These are phyloP conservation scores for Pseudocercospora musae DNA, from an alignment of 2,329 filamentous ascomycete species.

Conservation along the genomic window DNA sequence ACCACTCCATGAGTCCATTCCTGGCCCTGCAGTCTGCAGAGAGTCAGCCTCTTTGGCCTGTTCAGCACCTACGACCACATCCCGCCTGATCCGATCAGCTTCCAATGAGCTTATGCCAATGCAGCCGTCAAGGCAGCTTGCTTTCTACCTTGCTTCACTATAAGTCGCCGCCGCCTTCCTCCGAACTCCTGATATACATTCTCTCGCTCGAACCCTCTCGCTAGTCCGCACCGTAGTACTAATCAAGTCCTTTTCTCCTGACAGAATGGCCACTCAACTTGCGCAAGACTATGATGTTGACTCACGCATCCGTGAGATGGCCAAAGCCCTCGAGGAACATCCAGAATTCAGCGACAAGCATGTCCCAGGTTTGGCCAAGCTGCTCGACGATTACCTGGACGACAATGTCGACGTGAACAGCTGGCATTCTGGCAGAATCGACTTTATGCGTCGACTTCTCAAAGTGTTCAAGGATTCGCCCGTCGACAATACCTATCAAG, in stretches of 20 bases:
- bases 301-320: conserved; percentile 7
- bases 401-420: conserved; percentile 10
- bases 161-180: neutral
- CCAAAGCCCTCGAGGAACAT: conserved; percentile 37
- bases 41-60: neutral
- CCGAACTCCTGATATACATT: neutral
- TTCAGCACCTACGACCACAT: neutral
- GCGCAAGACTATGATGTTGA: conserved; percentile 11
- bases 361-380: conserved; percentile 10
- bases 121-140: neutral
- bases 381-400: conserved; percentile 15
- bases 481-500: conserved; percentile 14
- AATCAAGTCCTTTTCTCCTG: neutral
- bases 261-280: conserved; percentile 19
- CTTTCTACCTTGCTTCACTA: neutral
- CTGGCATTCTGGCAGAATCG: conserved; percentile 6
- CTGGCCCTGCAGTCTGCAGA: neutral
- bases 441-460: conserved; percentile 12
- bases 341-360: conserved; percentile 37
- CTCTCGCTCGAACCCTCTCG: neutral
- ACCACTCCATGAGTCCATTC: neutral
- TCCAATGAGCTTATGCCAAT: neutral
- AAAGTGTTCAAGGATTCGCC: conserved; percentile 13
- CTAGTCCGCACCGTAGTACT: neutral
- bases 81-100: neutral